Conservation (phyloP, 768 basidiomycete species). For the Mycena amicta region DNA sequence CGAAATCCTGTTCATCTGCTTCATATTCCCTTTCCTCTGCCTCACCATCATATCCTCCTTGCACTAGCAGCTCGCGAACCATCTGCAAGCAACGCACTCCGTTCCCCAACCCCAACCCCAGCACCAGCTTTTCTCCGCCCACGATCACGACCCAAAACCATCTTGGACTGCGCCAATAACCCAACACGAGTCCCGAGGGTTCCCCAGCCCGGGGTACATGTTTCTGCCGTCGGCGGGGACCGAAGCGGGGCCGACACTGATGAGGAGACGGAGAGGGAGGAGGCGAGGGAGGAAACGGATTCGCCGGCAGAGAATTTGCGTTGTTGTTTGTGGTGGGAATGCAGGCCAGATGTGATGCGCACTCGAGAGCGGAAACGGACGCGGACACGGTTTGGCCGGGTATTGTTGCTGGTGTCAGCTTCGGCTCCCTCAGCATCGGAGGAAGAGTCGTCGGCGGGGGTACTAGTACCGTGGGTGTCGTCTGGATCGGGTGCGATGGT, state of each 20-base stretch:
- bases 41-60: slow-evolving; percentile 21
- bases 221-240: slow-evolving; percentile 48
- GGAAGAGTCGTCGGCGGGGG: slow-evolving; percentile 2
- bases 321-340: slow-evolving; percentile 26
- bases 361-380: slow-evolving; percentile 61
- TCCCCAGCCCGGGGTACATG: slow-evolving; percentile 54
- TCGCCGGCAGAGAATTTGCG: slow-evolving; percentile 8
- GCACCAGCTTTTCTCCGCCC: slow-evolving; percentile 25
- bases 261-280: slow-evolving; percentile 70
- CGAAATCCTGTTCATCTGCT: slow-evolving; percentile 23
- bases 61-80: slow-evolving; percentile 19
- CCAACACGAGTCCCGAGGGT: slow-evolving; percentile 62
- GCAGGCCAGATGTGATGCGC: slow-evolving; percentile 55
- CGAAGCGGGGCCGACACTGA: slow-evolving; percentile 83
- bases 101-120: slow-evolving; percentile 39
- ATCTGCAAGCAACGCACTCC: slow-evolving; percentile 39
- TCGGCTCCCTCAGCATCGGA: slow-evolving; percentile 24
- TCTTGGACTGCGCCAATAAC: slow-evolving; percentile 27
- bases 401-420: slow-evolving; percentile 12
- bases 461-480: not conserved
- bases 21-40: too few species aligned
- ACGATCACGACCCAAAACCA: slow-evolving; percentile 19
- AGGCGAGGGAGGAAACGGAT: slow-evolving; percentile 41
- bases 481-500: slow-evolving; percentile 3
- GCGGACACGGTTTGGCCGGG: slow-evolving; percentile 20